phyloP scores from a whole-genome alignment of 345 rosid species.

The Viola odorata region DNA sequence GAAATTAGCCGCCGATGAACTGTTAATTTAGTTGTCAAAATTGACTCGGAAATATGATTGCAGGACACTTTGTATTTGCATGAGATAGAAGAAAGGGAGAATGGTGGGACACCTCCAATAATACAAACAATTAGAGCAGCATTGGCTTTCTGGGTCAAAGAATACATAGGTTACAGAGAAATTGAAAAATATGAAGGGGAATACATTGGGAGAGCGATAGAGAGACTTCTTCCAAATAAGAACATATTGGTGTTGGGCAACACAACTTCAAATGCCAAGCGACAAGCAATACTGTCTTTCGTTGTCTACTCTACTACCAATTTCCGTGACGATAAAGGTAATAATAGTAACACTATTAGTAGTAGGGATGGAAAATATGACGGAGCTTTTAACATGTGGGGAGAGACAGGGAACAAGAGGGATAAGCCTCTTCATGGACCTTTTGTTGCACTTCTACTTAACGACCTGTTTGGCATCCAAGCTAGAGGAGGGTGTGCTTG shows the following conservation, averaged over 20 bases:
- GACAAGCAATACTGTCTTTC: slow-evolving; percentile 50
- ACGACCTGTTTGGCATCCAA: slow-evolving; percentile 62
- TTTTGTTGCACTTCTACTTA: slow-evolving; percentile 45
- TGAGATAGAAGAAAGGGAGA: slow-evolving; percentile 52
- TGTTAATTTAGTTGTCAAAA: too few species aligned
- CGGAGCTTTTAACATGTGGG: slow-evolving; percentile 25
- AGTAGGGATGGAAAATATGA: not conserved
- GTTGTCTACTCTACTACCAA: slow-evolving; percentile 33
- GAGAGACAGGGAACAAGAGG: slow-evolving; percentile 33
- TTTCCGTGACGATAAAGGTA: not conserved
- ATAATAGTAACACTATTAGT: not conserved
- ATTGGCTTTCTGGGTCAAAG: slow-evolving; percentile 54
- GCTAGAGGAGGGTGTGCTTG: slow-evolving; percentile 64
- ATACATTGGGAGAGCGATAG: slow-evolving; percentile 33
- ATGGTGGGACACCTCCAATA: slow-evolving; percentile 57
- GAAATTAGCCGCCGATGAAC: too few species aligned
- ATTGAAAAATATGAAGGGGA: slow-evolving; percentile 31
- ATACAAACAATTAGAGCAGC: slow-evolving; percentile 50
- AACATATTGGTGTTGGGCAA: slow-evolving; percentile 45
- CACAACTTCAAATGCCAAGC: slow-evolving; percentile 18
- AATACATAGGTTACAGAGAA: slow-evolving; percentile 29
- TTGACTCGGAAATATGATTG: too few species aligned
- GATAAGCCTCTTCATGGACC: slow-evolving; percentile 57
- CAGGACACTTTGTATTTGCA: slow-evolving; percentile 49
- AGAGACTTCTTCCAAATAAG: slow-evolving; percentile 36